Evolutionary conservation across 2,329 filamentous ascomycete species (phyloP), one percentile per base, ranked within the genome.

Genomic region (Diaporthe citriasiana): DNA sequence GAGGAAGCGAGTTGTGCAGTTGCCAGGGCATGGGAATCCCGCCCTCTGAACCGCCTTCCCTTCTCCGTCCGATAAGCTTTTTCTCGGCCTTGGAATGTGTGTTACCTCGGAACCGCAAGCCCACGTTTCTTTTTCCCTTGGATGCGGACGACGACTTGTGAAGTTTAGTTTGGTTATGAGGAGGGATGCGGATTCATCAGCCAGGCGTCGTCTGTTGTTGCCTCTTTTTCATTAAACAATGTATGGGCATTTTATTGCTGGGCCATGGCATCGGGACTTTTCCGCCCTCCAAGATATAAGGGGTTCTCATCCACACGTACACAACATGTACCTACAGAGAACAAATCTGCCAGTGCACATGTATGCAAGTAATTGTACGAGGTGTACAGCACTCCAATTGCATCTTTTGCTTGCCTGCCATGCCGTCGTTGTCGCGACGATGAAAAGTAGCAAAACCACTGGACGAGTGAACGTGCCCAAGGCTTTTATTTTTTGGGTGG

Each of bases 31-130:
- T 68, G 63, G 45, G 22, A 68, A 68, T 68, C 63, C 45, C 63
- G 30, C 33, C n/a, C n/a, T n/a, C n/a, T n/a, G 45, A 33, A 51
- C 19, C 42, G 45, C 45, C 45, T 47, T 47, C 19, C 60, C 45
- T 51, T 42, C 60, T 53, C 45, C 63, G 63, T 53, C 63, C 63
- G 63, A 68, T 53, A 68, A 68, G 63, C 63, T 68, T 68, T 50
- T 50, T 66, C n/a, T 22, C n/a, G 45, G 22, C 45, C 42, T 38
- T 38, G 63, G 63, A 68, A 68, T 68, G 47, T 40, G 63, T 53
- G 63, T 27, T 51, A 53, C 63, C 47, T 68, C 45, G 63, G 30
- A 53, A 40, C 45, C 42, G 42, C 45, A 38, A 38, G 19, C 40
- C 59, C 40, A 63, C 59, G 40, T 63, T 47, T 47, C 2, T 22